Conservation (phyloP, 2,329 filamentous ascomycete species). For the Anisogramma anomala region DNA sequence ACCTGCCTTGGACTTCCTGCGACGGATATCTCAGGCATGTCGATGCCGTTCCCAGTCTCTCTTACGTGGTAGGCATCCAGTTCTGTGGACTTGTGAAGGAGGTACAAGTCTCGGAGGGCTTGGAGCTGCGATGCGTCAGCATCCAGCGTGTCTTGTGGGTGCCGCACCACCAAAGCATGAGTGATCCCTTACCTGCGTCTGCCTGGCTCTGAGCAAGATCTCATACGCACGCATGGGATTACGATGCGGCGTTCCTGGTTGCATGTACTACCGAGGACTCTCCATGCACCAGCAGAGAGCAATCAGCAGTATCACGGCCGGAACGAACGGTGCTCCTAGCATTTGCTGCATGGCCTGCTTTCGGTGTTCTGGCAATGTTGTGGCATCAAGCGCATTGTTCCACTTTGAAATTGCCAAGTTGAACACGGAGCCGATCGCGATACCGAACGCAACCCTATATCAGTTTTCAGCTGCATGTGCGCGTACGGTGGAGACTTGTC, state of each 20-base stretch:
- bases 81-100: conserved; percentile 24
- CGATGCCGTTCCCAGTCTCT: background rate
- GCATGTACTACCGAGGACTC: conserved; percentile 30
- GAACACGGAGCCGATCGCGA: conserved; percentile 25
- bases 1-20: background rate
- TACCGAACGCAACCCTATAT: conserved; percentile 27
- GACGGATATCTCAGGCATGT: background rate
- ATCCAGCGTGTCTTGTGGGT: too few relatives aligned
- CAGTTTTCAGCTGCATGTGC: too few relatives aligned
- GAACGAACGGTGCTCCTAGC: conserved; percentile 26
- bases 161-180: too few relatives aligned
- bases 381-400: conserved; percentile 1
- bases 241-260: conserved; percentile 24
- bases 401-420: conserved; percentile 27
- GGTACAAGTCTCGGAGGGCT: conserved; percentile 30
- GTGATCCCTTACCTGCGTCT: conserved; percentile 25
- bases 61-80: conserved; percentile 16
- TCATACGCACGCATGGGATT: conserved; percentile 24
- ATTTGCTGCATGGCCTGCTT: conserved; percentile 22
- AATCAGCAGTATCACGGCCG: conserved; percentile 24
- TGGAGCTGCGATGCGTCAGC: conserved; percentile 22
- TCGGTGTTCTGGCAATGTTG: conserved; percentile 6
- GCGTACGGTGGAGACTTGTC: too few relatives aligned
- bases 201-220: conserved; percentile 25
- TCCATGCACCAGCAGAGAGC: conserved; percentile 29